phyloP scores from a whole-genome alignment of 2,329 filamentous ascomycete genomes.

The Pseudogymnoascus sp. region DNA sequence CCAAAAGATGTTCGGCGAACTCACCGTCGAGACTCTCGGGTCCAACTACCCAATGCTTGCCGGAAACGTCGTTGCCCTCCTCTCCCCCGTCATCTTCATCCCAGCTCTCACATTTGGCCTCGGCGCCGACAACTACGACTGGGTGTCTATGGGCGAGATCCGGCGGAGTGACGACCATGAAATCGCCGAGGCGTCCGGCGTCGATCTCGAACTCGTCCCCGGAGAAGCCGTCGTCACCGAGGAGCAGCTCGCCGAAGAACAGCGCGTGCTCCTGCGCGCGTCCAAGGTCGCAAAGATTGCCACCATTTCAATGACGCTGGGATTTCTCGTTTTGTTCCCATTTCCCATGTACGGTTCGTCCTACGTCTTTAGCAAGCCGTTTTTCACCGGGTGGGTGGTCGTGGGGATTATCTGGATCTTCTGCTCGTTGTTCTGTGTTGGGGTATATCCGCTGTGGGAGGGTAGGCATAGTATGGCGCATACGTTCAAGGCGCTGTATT shows the following conservation, averaged over 20 bases:
- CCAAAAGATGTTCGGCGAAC: constrained; percentile 55
- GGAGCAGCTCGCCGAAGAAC: constrained; percentile 33
- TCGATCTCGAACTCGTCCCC: constrained; percentile 57
- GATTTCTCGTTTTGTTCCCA: constrained; percentile 75
- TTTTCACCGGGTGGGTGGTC: constrained; percentile 75
- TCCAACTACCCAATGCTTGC: constrained; percentile 83
- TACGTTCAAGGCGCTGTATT: constrained; percentile 51
- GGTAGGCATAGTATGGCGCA: constrained; percentile 57
- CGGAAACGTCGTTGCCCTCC: constrained; percentile 73
- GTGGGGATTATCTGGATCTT: constrained; percentile 77
- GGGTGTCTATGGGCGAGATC: constrained; percentile 72
- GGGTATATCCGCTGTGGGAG: constrained; percentile 73
- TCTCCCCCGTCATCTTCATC: constrained; percentile 66
- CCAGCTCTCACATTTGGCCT: constrained; percentile 67
- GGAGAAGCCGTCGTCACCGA: constrained; percentile 35
- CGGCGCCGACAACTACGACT: constrained; percentile 65
- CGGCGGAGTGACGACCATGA: constrained; percentile 71
- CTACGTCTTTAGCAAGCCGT: constrained; percentile 73
- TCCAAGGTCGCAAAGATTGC: constrained; percentile 40
- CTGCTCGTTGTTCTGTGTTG: constrained; percentile 61
- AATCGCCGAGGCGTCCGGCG: constrained; percentile 50
- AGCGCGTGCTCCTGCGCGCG: constrained; percentile 43
- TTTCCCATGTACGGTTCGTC: constrained; percentile 80
- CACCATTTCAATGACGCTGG: constrained; percentile 57
- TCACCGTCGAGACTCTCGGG: constrained; percentile 68